A percentile compares a stretch with the other conserved stretches of the same genome.
Evolutionary conservation across 139 green algal species (phyloP).

Genomic region (Chlorella sp.): DNA sequence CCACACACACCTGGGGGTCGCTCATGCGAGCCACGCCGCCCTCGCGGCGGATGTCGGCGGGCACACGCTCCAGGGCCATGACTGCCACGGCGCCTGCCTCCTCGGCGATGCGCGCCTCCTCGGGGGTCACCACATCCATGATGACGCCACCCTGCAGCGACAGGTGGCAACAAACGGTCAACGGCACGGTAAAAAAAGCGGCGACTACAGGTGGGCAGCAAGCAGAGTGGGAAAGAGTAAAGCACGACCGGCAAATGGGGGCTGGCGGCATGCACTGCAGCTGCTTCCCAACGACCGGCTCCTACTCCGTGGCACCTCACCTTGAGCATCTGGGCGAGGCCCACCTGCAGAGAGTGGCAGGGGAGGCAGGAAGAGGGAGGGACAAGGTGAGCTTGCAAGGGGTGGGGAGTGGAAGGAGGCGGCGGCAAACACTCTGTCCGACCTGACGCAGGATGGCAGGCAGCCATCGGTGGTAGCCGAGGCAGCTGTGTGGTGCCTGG

Average conservation of each 20-base stretch:
- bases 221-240: too few relatives aligned
- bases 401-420: not conserved
- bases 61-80: slow-evolving; percentile 98
- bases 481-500: too few relatives aligned
- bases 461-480: too few relatives aligned
- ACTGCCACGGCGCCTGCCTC: slow-evolving; percentile 98
- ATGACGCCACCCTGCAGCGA: slow-evolving; percentile 91
- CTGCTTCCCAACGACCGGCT: too few relatives aligned
- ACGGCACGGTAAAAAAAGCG: too few relatives aligned
- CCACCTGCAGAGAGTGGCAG: slow-evolving; percentile 72
- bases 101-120: slow-evolving; percentile 99
- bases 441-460: not conserved
- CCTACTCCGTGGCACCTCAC: not conserved
- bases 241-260: too few relatives aligned
- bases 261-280: too few relatives aligned
- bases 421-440: not conserved
- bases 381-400: not conserved
- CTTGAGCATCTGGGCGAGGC: slow-evolving; percentile 99
- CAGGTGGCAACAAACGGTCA: too few relatives aligned
- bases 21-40: slow-evolving; percentile 98
- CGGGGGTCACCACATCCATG: slow-evolving; percentile 98
- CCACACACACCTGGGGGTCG: slow-evolving; percentile 72
- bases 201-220: too few relatives aligned
- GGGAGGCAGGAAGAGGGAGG: not conserved
- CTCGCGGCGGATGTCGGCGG: slow-evolving; percentile 96